Base-by-base conservation (phyloP, 2,329 filamentous ascomycete genomes). In the Trichoderma sp. region DNA sequence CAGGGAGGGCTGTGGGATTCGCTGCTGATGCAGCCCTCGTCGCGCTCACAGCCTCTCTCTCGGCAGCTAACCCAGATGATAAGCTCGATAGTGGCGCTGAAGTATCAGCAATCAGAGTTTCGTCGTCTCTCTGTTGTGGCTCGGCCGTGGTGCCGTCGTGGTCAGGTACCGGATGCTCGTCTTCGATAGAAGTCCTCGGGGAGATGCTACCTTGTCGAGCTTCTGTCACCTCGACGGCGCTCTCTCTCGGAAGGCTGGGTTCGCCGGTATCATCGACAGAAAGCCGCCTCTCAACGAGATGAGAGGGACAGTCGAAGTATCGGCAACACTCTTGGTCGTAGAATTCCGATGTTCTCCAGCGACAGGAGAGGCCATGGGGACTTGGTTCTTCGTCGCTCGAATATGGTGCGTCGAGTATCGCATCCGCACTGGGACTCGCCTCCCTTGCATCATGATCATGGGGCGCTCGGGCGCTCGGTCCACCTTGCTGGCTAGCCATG, bases 251-350 rank as follows among this genome's bases (percentile, higher is more conserved):
- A 12, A 71, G 62, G 60, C 62, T 72, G 51, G 57, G 63, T 56
- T 72, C 68, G 7, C 74, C 74, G 14, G 74, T 74, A 43, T 76
- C 74, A 72, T 78, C 77, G 28, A 75, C 71, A 47, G 81, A 81
- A 24, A 80, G 72, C 32, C 75, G 76, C 66, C 85, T 81, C 75
- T 83, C 82, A 60, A 84, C 74, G 21, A 79, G 73, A 71, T 87
- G 85, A 4, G 84, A 82, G 36, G 85, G 85, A 57, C 85, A 86
- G 77, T 87, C 86, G 71, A 85, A 82, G 76, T 81, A 87, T 61
- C 81, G 82, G 12, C 81, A 81, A 75, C 85, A 86, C 76, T 86
- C 85, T 63, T 82, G 80, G 65, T 84, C 80, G 74, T 83, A 75
- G 58, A 80, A 84, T 15, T 78, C 77, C 21, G 76, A 26, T 11